A percentile compares a stretch with the other conserved stretches of the same genome.
phyloP scores from a whole-genome alignment of 2,329 filamentous ascomycete species.

The Xylariales sp. region DNA sequence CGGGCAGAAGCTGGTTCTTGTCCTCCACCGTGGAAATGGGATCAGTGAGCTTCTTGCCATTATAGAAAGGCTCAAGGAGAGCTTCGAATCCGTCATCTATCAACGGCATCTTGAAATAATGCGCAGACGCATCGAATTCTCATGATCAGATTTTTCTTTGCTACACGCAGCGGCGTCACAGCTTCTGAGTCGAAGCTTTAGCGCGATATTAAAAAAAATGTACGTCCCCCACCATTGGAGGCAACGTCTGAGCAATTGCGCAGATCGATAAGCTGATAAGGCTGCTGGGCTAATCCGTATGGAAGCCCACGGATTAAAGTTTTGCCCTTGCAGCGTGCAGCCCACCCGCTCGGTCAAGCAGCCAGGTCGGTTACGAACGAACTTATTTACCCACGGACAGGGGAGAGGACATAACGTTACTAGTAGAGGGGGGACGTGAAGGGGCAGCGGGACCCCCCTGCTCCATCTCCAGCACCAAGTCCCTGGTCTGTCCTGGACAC shows the following conservation, averaged over 20 bases:
- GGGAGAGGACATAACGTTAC: too few relatives aligned
- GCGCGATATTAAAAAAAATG: not conserved
- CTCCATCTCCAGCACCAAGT: too few relatives aligned
- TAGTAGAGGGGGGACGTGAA: too few relatives aligned
- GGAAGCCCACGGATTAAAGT: not conserved
- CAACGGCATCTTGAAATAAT: slow-evolving; percentile 39
- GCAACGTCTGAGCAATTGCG: too few relatives aligned
- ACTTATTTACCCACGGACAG: too few relatives aligned
- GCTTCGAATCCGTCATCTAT: slow-evolving; percentile 63
- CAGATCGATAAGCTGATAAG: slow-evolving; percentile 3
- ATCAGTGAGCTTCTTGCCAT: slow-evolving; percentile 63
- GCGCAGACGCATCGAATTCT: slow-evolving; percentile 1
- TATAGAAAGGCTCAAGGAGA: slow-evolving; percentile 63
- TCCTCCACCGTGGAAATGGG: slow-evolving; percentile 66
- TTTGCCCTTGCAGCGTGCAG: not conserved
- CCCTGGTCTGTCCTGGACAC: too few relatives aligned
- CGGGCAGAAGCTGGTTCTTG: slow-evolving; percentile 95
- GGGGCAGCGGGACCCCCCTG: too few relatives aligned
- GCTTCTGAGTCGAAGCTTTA: slow-evolving; percentile 3
- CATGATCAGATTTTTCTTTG: slow-evolving; percentile 1
- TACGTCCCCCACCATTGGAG: slow-evolving; percentile 2
- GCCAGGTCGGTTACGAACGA: too few relatives aligned
- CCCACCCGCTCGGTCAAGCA: too few relatives aligned
- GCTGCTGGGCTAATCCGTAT: slow-evolving; percentile 1
- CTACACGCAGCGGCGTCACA: not conserved